Percentiles rank a stretch among this genome's conserved stretches.
Conservation (phyloP, 805 yeast genomes). For the Saccharomycopsis capsularis region DNA sequence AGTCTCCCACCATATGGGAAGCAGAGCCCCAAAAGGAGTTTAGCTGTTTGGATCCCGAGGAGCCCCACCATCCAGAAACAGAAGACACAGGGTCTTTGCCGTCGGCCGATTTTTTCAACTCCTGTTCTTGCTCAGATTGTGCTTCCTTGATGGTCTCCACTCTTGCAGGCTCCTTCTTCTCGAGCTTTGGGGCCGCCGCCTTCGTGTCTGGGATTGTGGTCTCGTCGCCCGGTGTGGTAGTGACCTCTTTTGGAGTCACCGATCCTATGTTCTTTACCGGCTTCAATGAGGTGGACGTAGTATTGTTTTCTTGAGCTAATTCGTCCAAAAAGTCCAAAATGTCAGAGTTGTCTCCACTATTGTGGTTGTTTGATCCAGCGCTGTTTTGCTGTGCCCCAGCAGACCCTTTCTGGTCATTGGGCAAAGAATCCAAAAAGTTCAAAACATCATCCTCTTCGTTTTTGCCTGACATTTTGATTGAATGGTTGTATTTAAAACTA, state of each 20-base stretch:
- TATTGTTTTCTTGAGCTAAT: conserved; percentile 53
- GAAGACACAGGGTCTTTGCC: conserved; percentile 56
- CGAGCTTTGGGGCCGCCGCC: background rate
- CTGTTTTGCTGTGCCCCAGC: too few species aligned
- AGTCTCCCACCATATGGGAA: conserved; percentile 30
- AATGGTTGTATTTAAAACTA: too few species aligned
- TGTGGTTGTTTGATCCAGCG: too few species aligned
- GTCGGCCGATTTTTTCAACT: conserved; percentile 25
- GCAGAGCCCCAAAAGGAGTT: conserved; percentile 65
- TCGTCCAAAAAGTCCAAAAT: conserved; percentile 50
- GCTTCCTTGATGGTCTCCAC: conserved; percentile 23
- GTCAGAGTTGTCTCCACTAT: conserved; percentile 33
- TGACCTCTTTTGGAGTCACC: background rate
- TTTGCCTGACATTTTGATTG: too few species aligned
- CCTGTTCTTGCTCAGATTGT: conserved; percentile 22
- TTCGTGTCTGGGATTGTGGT: background rate
- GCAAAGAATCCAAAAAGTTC: conserved; percentile 73
- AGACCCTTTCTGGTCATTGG: conserved; percentile 42
- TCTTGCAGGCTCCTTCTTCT: conserved; percentile 22
- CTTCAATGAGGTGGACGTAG: conserved; percentile 26
- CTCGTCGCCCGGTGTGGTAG: background rate
- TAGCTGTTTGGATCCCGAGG: conserved; percentile 59
- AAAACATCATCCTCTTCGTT: conserved; percentile 64
- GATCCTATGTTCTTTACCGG: conserved; percentile 25
- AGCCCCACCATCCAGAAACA: conserved; percentile 68